Percentiles rank a stretch among this genome's conserved stretches.
phyloP scores from a whole-genome alignment of 805 yeast species.

The Candida sithepensis region DNA sequence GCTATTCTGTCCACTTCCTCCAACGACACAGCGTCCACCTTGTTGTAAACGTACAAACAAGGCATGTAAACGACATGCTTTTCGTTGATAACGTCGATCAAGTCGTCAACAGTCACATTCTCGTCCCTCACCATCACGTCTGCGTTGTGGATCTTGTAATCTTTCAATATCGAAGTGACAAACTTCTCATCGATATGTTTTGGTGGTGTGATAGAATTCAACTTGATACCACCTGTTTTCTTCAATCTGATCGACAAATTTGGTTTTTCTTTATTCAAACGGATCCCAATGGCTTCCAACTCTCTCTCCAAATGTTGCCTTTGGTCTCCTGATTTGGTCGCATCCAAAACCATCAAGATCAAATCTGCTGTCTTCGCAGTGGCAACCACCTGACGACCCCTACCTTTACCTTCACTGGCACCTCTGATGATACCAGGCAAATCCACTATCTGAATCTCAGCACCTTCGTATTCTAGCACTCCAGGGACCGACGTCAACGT shows the following conservation, averaged over 20 bases:
- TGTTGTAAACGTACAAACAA: slow-evolving; percentile 91
- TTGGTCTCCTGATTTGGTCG: slow-evolving; percentile 91
- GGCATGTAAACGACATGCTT: slow-evolving; percentile 83
- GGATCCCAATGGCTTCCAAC: slow-evolving; percentile 88
- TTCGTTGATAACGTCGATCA: slow-evolving; percentile 86
- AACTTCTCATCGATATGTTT: slow-evolving; percentile 77
- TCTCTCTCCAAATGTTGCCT: slow-evolving; percentile 82
- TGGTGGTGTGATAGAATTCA: slow-evolving; percentile 79
- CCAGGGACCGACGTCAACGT: slow-evolving; percentile 97
- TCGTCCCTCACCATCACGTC: slow-evolving; percentile 90
- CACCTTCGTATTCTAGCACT: slow-evolving; percentile 90
- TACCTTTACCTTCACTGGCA: slow-evolving; percentile 94
- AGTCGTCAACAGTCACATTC: slow-evolving; percentile 85
- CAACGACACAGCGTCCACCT: slow-evolving; percentile 89
- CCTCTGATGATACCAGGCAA: slow-evolving; percentile 96
- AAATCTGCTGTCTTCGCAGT: slow-evolving; percentile 94
- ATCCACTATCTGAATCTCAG: slow-evolving; percentile 96
- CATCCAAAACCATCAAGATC: slow-evolving; percentile 90
- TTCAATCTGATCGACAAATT: slow-evolving; percentile 74
- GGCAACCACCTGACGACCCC: slow-evolving; percentile 95
- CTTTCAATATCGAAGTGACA: slow-evolving; percentile 72
- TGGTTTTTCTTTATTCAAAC: slow-evolving; percentile 80
- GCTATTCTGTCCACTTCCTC: slow-evolving; percentile 94
- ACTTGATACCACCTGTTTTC: slow-evolving; percentile 88
- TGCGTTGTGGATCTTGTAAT: slow-evolving; percentile 88